Conservation (phyloP, 768 basidiomycete genomes). For the Tulasnella sp. region DNA sequence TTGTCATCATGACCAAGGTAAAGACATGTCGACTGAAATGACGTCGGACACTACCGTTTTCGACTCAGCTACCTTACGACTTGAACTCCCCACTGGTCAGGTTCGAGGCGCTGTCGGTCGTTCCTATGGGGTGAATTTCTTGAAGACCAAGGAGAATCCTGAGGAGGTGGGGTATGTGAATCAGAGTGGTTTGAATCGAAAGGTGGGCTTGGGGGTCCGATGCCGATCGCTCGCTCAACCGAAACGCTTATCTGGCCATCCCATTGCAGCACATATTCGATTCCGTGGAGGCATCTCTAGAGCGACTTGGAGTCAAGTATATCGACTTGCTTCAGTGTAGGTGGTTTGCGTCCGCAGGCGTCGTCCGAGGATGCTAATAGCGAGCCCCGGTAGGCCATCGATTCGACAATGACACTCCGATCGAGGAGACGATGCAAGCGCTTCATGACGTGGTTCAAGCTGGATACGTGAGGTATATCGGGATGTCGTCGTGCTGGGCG, state of each 20-base stretch:
- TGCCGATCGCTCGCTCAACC: too few species aligned
- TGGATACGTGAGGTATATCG: slow-evolving; percentile 49
- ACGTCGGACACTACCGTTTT: not conserved
- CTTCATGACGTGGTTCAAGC: slow-evolving; percentile 36
- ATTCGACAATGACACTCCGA: slow-evolving; percentile 7
- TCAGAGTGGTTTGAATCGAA: slow-evolving; percentile 14
- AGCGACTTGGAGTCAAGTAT: slow-evolving; percentile 7
- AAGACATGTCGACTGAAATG: not conserved
- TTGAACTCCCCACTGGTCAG: not conserved
- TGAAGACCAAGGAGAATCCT: not conserved
- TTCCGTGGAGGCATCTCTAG: slow-evolving; percentile 6
- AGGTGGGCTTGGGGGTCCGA: not conserved
- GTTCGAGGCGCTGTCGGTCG: not conserved
- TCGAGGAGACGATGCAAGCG: slow-evolving; percentile 15
- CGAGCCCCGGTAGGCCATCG: not conserved
- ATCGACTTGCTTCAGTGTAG: slow-evolving; percentile 20
- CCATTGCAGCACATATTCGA: slow-evolving; percentile 19
- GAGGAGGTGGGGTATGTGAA: slow-evolving; percentile 19
- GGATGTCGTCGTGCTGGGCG: slow-evolving; percentile 39
- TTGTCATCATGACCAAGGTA: not conserved
- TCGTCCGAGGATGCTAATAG: not conserved
- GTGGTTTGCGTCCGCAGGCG: not conserved
- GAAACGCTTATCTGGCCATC: not conserved
- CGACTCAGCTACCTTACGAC: not conserved
- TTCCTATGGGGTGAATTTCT: not conserved